Evolutionary conservation across 208 protist species (phyloP).

Genomic region (Zelonia costaricensis): DNA sequence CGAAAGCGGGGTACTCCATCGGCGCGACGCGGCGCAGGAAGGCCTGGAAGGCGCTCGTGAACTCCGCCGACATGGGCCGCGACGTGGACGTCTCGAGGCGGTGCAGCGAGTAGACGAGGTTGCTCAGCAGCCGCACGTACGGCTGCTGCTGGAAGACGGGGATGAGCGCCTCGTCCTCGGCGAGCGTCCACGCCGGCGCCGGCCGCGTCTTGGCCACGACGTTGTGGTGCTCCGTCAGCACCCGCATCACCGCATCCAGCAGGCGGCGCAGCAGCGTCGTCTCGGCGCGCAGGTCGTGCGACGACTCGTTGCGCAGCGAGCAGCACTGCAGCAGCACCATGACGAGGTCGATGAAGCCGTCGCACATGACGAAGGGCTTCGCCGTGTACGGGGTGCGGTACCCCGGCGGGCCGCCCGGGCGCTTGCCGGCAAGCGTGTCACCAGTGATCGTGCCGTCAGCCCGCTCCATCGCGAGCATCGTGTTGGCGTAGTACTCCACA

Average conservation of each 20-base stretch:
- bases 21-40: constrained; percentile 92
- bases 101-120: constrained; percentile 90
- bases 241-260: constrained; percentile 66
- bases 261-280: constrained; percentile 76
- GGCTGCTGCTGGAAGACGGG: constrained; percentile 97
- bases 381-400: constrained; percentile 66
- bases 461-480: constrained; percentile 75
- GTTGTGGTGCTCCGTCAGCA: constrained; percentile 83
- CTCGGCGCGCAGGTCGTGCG: constrained; percentile 54
- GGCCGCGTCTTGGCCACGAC: constrained; percentile 36
- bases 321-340: constrained; percentile 88
- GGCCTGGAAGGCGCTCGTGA: constrained; percentile 89
- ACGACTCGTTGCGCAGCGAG: constrained; percentile 60
- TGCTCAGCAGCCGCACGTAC: constrained; percentile 96
- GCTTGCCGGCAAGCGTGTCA: constrained; percentile 25
- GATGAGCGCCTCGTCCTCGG: constrained; percentile 57
- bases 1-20: constrained; percentile 94
- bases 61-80: constrained; percentile 52
- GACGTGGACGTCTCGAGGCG: constrained; percentile 48
- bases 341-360: constrained; percentile 95
- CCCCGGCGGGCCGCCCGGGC: constrained; percentile 67
- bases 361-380: constrained; percentile 70
- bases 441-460: constrained; percentile 31
- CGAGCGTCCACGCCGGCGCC: constrained; percentile 41
- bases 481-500: constrained; percentile 90